These are phyloP conservation scores for Vachellia collinsii DNA, from an alignment of 306 rosid species.

Conservation along the genomic window DNA sequence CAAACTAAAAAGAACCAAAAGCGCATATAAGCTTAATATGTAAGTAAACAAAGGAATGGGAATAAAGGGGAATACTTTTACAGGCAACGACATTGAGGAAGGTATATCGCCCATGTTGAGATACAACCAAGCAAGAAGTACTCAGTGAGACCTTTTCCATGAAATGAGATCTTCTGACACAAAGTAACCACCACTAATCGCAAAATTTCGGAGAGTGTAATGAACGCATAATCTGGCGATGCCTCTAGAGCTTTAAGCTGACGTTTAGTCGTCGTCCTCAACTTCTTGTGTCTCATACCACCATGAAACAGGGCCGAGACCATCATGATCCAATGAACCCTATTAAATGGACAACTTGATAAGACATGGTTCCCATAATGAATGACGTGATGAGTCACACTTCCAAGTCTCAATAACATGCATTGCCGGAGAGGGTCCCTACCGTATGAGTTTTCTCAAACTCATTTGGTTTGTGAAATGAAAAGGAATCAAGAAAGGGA, in stretches of 20 bases:
- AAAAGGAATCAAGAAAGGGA: background rate
- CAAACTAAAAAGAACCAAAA: background rate
- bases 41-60: background rate
- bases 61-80: background rate
- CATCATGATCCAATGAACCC: slow-evolving; percentile 34
- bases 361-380: slow-evolving; percentile 2
- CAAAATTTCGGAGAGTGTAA: background rate
- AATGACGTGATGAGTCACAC: background rate
- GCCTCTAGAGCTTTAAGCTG: background rate
- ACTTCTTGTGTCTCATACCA: slow-evolving; percentile 20
- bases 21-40: background rate
- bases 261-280: slow-evolving; percentile 10
- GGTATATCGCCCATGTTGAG: background rate
- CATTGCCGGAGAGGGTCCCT: slow-evolving; percentile 9
- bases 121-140: background rate
- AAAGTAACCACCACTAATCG: background rate
- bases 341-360: background rate
- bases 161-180: background rate
- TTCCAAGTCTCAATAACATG: background rate
- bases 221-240: background rate
- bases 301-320: slow-evolving; percentile 34
- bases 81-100: background rate
- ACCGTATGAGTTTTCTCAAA: background rate
- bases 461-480: background rate
- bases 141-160: background rate